Evolutionary conservation across 305 asterid genomes (phyloP).

Genomic region (Fraxinus albicans): DNA sequence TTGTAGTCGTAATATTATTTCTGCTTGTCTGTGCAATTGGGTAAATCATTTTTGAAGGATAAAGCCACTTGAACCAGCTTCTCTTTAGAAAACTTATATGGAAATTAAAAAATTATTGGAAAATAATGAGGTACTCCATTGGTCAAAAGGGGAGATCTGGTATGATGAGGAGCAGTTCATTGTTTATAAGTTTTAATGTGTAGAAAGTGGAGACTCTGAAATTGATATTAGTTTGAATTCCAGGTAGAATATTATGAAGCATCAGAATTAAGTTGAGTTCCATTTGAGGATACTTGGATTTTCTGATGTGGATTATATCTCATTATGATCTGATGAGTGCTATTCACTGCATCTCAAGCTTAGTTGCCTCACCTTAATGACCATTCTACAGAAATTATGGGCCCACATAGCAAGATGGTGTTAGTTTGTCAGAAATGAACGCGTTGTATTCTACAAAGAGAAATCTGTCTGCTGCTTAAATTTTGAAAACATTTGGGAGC

Average conservation of each 20-base stretch:
- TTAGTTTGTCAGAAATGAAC: background rate
- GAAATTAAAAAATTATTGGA: background rate
- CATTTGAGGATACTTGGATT: background rate
- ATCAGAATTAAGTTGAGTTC: background rate
- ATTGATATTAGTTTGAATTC: background rate
- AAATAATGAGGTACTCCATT: background rate
- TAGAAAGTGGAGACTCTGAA: background rate
- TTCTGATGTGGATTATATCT: background rate
- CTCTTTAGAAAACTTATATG: background rate
- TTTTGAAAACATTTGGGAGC: background rate
- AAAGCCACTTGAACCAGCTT: background rate
- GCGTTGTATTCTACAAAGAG: background rate
- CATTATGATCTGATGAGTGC: background rate
- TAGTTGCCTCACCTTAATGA: background rate
- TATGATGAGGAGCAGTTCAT: background rate
- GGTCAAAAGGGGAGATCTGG: background rate
- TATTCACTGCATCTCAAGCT: background rate
- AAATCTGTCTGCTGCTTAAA: background rate
- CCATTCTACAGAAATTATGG: background rate
- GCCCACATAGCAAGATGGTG: background rate
- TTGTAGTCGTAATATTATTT: background rate
- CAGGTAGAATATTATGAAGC: background rate
- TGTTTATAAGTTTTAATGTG: background rate
- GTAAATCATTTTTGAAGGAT: background rate
- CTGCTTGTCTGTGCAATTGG: constrained; percentile 13